phyloP scores from a whole-genome alignment of 2,329 filamentous ascomycete genomes.

The Sclerotinia borealis region DNA sequence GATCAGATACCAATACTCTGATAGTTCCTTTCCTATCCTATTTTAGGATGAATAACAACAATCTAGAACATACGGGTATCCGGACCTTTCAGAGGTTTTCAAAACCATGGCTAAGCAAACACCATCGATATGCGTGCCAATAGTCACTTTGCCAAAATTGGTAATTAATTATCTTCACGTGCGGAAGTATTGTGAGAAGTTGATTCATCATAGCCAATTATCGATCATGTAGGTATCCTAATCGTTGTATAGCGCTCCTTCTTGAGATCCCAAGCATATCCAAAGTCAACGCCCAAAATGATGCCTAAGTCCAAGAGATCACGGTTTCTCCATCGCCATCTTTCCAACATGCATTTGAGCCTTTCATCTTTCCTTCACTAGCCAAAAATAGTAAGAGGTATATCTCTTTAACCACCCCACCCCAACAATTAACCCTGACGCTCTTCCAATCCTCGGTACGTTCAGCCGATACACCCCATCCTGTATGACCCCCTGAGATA shows the following conservation, averaged over 20 bases:
- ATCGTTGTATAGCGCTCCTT: not conserved
- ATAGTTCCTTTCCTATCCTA: not conserved
- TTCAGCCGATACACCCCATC: slow-evolving; percentile 61
- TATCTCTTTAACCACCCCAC: slow-evolving; percentile 62
- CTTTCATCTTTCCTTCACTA: slow-evolving; percentile 56
- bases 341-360: slow-evolving; percentile 57
- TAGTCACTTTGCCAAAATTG: too few species aligned
- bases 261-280: not conserved
- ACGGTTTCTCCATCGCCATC: slow-evolving; percentile 49
- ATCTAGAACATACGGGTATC: not conserved
- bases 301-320: not conserved
- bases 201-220: not conserved
- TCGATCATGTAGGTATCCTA: not conserved
- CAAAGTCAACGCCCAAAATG: not conserved
- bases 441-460: slow-evolving; percentile 37
- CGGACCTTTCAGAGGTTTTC: not conserved
- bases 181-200: not conserved
- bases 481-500: slow-evolving; percentile 51
- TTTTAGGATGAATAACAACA: not conserved
- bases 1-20: not conserved
- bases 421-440: slow-evolving; percentile 73
- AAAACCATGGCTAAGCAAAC: not conserved
- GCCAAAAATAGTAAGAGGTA: slow-evolving; percentile 71
- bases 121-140: too few species aligned
- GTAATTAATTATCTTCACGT: not conserved